Evolutionary conservation across 1,284 basidiomycete genomes (phyloP).

Genomic region (Anthracocystis setariae): DNA sequence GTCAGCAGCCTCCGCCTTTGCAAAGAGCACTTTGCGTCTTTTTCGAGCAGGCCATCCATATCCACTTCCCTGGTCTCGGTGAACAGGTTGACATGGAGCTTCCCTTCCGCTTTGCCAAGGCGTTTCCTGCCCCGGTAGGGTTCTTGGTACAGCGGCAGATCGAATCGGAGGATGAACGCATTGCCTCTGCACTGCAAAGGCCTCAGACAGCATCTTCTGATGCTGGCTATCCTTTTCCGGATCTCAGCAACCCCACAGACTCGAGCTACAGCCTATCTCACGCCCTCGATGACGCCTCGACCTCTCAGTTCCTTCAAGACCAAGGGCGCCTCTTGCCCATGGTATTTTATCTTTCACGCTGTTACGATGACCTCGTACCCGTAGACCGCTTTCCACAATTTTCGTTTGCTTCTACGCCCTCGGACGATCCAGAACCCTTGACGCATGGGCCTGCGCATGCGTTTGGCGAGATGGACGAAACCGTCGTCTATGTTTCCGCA

Average conservation of each 20-base stretch:
- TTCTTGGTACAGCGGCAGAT: slow-evolving; percentile 53
- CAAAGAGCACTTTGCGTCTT: slow-evolving; percentile 55
- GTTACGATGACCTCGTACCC: slow-evolving; percentile 54
- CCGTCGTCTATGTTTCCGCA: slow-evolving; percentile 39
- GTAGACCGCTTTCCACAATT: slow-evolving; percentile 47
- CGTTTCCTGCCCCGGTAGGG: slow-evolving; percentile 48
- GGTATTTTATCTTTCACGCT: slow-evolving; percentile 57
- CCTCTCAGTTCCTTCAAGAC: slow-evolving; percentile 18
- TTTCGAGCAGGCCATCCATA: slow-evolving; percentile 50
- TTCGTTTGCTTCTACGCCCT: slow-evolving; percentile 6
- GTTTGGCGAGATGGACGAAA: slow-evolving; percentile 50
- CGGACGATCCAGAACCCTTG: slow-evolving; percentile 17
- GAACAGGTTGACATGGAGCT: slow-evolving; percentile 53
- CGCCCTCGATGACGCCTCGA: slow-evolving; percentile 19
- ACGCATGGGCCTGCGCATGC: slow-evolving; percentile 41
- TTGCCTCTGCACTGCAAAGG: slow-evolving; percentile 19
- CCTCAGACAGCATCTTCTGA: slow-evolving; percentile 2
- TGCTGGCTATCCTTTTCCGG: slow-evolving; percentile 30
- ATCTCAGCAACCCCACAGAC: slow-evolving; percentile 23
- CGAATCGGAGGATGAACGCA: slow-evolving; percentile 46
- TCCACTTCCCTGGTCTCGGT: slow-evolving; percentile 53
- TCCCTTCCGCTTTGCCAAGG: slow-evolving; percentile 43
- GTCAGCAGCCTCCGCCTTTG: background rate
- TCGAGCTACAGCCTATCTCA: slow-evolving; percentile 27
- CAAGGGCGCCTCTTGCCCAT: slow-evolving; percentile 35